Evolutionary conservation across 2,329 filamentous ascomycete genomes (phyloP), one percentile per base, ranked within the genome.

Genomic region (Metarhizium guizhouense): DNA sequence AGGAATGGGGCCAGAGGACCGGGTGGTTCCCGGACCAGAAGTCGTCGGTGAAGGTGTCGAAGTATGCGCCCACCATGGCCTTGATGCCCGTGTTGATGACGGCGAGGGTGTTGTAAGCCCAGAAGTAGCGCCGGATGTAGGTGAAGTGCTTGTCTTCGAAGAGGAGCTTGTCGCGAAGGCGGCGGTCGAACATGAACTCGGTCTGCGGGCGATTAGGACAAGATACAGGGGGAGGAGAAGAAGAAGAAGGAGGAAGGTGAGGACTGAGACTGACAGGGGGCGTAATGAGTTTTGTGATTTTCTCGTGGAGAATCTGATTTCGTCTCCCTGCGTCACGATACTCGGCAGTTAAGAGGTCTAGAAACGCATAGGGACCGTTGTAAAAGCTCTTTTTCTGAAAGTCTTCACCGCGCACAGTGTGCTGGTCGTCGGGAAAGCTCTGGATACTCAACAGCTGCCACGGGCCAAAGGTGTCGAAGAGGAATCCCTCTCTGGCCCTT

Each of bases 61-160:
- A 69, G 62, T 82, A 84, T 10, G 79, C 74, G 50, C 79, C 71
- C 10, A 82, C 72, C 74, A 84, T 83, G 34, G 77, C 73, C 60
- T 80, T 78, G 63, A 85, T 82, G 58, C 76, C 76, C 51, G 81
- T 78, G 61, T 82, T 84, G 61, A 84, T 77, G 38, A 81, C 78
- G 40, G 79, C 80, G 3, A 84, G 74, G 3, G 81, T 81, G 66
- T 84, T 82, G 61, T 78, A 83, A 0, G 80, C 81, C 76, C 81
- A 85, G 63, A 84, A 85, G 62, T 85, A 84, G 16, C 81, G 75
- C 0, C 80, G 73, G 16, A 80, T 82, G 68, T 81, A 84, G 1
- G 81, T 84, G 61, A 83, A 84, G 54, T 80, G 68, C 53, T 75
- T 73, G 62, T 85, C 82, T 64, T 85, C 82, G 60, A 85, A 85